These are phyloP conservation scores for Limtongozyma cylindracea DNA, from an alignment of 805 yeast genomes.

Conservation along the genomic window DNA sequence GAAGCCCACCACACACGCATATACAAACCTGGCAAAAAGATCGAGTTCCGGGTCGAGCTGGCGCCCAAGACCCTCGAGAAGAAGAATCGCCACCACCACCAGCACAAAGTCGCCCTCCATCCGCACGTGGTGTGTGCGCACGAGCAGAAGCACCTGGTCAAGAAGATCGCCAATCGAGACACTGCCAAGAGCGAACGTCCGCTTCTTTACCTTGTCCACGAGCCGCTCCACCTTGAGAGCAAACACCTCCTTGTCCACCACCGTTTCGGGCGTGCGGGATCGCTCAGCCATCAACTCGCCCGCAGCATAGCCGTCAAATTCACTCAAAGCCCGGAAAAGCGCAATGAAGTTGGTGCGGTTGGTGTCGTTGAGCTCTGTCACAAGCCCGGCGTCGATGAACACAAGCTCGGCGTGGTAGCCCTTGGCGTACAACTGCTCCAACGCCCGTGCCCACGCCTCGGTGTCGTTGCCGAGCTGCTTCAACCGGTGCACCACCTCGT, in stretches of 20 bases:
- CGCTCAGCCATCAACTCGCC: conserved; percentile 93
- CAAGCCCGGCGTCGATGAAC: conserved; percentile 80
- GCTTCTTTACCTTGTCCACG: conserved; percentile 54
- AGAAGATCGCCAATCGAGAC: conserved; percentile 79
- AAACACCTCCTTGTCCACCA: conserved; percentile 59
- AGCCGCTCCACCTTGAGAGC: conserved; percentile 70
- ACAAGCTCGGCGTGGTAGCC: conserved; percentile 72
- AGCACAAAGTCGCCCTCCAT: conserved; percentile 96
- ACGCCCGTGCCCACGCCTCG: conserved; percentile 16
- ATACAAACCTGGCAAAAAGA: conserved; percentile 87
- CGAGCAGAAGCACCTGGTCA: conserved; percentile 77
- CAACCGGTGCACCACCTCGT: conserved; percentile 16
- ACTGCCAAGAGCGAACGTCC: conserved; percentile 83
- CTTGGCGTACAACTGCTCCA: conserved; percentile 19
- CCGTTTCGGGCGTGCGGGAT: conserved; percentile 87
- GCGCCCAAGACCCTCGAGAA: conserved; percentile 88
- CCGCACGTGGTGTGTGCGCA: conserved; percentile 78
- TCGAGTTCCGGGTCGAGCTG: conserved; percentile 85
- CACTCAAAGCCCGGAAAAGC: conserved; percentile 66
- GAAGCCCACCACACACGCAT: conserved; percentile 12
- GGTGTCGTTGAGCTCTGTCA: conserved; percentile 59
- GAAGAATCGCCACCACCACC: conserved; percentile 77
- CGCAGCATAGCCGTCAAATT: conserved; percentile 82
- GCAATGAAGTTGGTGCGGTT: conserved; percentile 77
- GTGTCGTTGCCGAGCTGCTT: conserved; percentile 9